Evolutionary conservation across 257 asterid genomes (phyloP).

Genomic region (Fraxinus quadrangulata): DNA sequence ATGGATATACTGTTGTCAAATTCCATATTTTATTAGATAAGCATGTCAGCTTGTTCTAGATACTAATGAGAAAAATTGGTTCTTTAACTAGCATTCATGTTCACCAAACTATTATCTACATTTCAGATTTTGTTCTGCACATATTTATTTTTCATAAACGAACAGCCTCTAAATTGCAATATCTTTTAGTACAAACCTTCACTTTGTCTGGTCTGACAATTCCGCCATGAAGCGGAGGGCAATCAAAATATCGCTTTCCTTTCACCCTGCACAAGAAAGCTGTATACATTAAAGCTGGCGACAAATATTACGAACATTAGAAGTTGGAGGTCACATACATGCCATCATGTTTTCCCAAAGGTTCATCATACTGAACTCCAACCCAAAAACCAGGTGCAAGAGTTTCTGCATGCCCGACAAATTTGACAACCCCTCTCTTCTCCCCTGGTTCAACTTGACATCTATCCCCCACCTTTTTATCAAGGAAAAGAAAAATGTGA

Average conservation of each 20-base stretch:
- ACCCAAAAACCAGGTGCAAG: conserved; percentile 94
- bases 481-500: conserved; percentile 12
- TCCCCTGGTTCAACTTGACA: conserved; percentile 93
- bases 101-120: not conserved
- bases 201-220: conserved; percentile 95
- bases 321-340: conserved; percentile 50
- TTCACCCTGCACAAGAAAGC: conserved; percentile 59
- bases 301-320: not conserved
- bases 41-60: not conserved
- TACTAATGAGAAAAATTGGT: not conserved
- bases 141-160: not conserved
- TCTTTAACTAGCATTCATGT: not conserved
- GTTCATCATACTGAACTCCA: conserved; percentile 92
- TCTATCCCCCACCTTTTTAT: conserved; percentile 78
- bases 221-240: conserved; percentile 86
- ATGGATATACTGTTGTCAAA: too few species aligned
- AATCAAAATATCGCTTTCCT: conserved; percentile 84
- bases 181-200: conserved; percentile 52
- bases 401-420: conserved; percentile 81
- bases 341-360: conserved; percentile 95
- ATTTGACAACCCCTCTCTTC: conserved; percentile 81
- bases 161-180: conserved; percentile 4
- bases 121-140: not conserved
- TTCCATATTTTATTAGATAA: not conserved
- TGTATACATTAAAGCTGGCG: not conserved